Evolutionary conservation across 306 rosid genomes (phyloP).

Genomic region (peach (Prunus persica)): Prunus_persica_NCBIv2 NC_034010.1:4838001-4838500

Average conservation of each 20-base stretch:
- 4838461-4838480: background rate
- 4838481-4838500: background rate
- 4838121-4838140: too few species aligned
- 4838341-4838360: background rate
- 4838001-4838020: too few species aligned
- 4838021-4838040: too few species aligned
- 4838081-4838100: too few species aligned
- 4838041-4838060: too few species aligned
- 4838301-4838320: background rate
- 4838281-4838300: background rate
- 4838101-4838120: too few species aligned
- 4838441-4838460: background rate
- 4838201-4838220: background rate
- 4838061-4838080: too few species aligned
- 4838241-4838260: background rate
- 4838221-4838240: background rate
- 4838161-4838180: too few species aligned
- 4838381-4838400: background rate
- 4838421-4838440: background rate
- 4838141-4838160: too few species aligned
- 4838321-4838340: slow-evolving; percentile 8
- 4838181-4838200: too few species aligned
- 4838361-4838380: background rate
- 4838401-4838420: background rate
- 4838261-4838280: background rate